phyloP scores from a whole-genome alignment of 2,329 filamentous ascomycete genomes.

The Aspergillus fumigatiaffinis region DNA sequence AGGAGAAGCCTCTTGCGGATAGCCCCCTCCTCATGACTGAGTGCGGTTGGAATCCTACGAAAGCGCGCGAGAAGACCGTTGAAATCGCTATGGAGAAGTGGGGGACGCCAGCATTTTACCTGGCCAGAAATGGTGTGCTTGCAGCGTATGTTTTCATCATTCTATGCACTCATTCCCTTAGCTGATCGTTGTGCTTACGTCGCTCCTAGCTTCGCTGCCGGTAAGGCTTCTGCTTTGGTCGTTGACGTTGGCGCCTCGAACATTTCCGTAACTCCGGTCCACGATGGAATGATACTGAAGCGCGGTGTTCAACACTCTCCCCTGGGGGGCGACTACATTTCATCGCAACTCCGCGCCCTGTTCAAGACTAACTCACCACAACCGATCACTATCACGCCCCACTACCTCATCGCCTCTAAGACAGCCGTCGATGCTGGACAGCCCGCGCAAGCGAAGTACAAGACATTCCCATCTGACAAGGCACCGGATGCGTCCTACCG shows the following conservation, averaged over 20 bases:
- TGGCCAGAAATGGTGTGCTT: conserved; percentile 83
- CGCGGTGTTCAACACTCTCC: conserved; percentile 82
- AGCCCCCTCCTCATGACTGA: conserved; percentile 92
- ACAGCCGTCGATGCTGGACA: conserved; percentile 81
- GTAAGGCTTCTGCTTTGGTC: conserved; percentile 88
- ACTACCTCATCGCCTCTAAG: conserved; percentile 86
- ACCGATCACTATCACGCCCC: conserved; percentile 73
- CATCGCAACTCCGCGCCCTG: conserved; percentile 77
- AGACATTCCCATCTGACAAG: conserved; percentile 60
- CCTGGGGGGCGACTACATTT: conserved; percentile 85
- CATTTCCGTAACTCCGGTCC: conserved; percentile 83
- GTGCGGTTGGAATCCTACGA: conserved; percentile 83
- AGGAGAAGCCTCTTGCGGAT: conserved; percentile 77
- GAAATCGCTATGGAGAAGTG: conserved; percentile 97
- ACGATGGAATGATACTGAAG: conserved; percentile 91
- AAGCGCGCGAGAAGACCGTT: conserved; percentile 87
- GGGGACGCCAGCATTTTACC: conserved; percentile 91
- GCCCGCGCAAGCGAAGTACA: conserved; percentile 71
- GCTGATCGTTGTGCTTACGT: conserved; percentile 4
- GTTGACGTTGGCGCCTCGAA: conserved; percentile 87
- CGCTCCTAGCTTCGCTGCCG: conserved; percentile 66
- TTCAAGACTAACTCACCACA: conserved; percentile 64
- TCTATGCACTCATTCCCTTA: not conserved
- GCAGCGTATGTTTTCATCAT: conserved; percentile 55
- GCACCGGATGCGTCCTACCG: conserved; percentile 68